phyloP scores from a whole-genome alignment of 225 moss, liverwort and hornwort species.

The Takakia lepidozioides region DNA sequence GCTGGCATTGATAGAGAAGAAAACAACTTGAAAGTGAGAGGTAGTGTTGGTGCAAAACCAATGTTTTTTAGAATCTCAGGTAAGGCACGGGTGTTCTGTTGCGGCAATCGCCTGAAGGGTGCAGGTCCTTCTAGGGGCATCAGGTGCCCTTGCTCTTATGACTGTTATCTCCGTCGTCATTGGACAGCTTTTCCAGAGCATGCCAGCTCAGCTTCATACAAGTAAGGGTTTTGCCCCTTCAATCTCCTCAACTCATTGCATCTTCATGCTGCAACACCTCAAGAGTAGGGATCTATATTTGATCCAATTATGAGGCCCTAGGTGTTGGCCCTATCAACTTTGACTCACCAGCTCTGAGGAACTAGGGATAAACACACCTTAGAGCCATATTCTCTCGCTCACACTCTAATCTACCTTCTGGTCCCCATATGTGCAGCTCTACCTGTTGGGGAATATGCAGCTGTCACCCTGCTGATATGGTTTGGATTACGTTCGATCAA shows the following conservation, averaged over 20 bases:
- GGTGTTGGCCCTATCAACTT: too few species aligned
- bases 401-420: too few species aligned
- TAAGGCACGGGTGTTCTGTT: conserved; percentile 11
- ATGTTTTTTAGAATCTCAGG: conserved; percentile 5
- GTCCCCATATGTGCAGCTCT: conserved; percentile 28
- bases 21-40: too few species aligned
- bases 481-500: conserved; percentile 92
- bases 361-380: too few species aligned
- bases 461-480: conserved; percentile 88
- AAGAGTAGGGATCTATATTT: too few species aligned
- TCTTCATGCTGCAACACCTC: neutral
- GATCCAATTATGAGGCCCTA: too few species aligned
- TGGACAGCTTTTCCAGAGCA: conserved; percentile 71
- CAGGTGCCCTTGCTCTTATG: conserved; percentile 84
- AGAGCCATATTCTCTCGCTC: neutral
- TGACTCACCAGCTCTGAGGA: too few species aligned
- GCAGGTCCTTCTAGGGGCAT: conserved; percentile 82
- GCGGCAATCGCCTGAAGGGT: conserved; percentile 34
- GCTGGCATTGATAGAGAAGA: too few species aligned
- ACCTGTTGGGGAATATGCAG: conserved; percentile 92
- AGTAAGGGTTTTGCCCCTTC: conserved; percentile 26
- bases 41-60: too few species aligned
- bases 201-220: conserved; percentile 88
- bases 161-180: conserved; percentile 84
- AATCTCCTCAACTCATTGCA: neutral